Conservation (phyloP, 1,139 yeast genomes). For the Yamadazyma epiphylla region DNA sequence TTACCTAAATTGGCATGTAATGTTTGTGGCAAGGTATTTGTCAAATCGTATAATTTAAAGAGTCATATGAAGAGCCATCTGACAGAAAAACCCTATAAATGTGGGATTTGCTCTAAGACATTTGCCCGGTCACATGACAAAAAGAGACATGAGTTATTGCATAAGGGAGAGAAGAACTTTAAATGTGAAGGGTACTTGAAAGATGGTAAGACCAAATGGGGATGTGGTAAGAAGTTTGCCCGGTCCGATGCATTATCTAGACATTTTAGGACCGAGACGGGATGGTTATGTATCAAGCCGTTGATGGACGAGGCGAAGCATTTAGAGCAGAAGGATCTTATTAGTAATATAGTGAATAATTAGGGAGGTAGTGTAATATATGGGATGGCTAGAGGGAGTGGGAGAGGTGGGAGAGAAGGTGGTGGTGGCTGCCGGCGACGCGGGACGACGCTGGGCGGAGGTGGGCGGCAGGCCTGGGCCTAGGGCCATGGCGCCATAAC, state of each 20-base stretch:
- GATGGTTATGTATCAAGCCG: slow-evolving; percentile 54
- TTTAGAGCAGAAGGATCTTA: slow-evolving; percentile 14
- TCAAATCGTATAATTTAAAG: slow-evolving; percentile 52
- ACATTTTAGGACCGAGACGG: slow-evolving; percentile 57
- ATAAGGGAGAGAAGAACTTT: slow-evolving; percentile 52
- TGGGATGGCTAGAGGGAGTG: no score
- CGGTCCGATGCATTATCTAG: slow-evolving; percentile 56
- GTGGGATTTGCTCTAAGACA: slow-evolving; percentile 44
- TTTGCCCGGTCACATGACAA: slow-evolving; percentile 58
- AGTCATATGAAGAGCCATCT: slow-evolving; percentile 57
- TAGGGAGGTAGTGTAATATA: no score
- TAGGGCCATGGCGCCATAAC: background rate
- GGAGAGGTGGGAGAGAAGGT: no score
- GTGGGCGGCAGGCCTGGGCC: background rate
- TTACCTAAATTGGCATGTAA: slow-evolving; percentile 34
- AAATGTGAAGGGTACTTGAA: slow-evolving; percentile 51
- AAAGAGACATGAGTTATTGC: slow-evolving; percentile 53
- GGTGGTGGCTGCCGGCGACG: background rate
- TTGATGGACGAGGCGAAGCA: slow-evolving; percentile 48
- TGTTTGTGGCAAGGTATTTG: slow-evolving; percentile 47
- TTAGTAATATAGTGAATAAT: slow-evolving; percentile 5
- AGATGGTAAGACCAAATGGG: slow-evolving; percentile 54
- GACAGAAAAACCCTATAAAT: slow-evolving; percentile 50
- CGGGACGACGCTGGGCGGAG: background rate
- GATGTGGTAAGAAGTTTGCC: slow-evolving; percentile 57